Evolutionary conservation across 257 asterid genomes (phyloP), one percentile per base, ranked within the genome.

Genomic region (Echium plantagineum): DNA sequence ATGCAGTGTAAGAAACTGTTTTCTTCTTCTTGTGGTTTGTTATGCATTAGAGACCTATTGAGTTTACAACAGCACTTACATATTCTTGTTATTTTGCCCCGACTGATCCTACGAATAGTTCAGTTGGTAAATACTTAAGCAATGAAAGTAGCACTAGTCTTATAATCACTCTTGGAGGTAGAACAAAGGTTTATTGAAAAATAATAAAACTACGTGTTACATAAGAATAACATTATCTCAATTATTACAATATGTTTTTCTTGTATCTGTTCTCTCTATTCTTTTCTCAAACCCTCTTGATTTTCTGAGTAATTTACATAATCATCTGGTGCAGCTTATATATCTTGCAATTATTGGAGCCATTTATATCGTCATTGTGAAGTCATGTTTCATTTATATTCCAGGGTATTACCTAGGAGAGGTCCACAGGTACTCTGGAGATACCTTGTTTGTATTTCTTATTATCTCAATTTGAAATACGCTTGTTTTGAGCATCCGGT

Each of bases 361-460:
- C 67, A 86, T 86, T 48, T 88, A 82, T 83, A 88, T 79, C 80
- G 56, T 86, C 59, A 74, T 89, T 67, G 77, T 75, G 69, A 68
- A 55, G 20, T 74, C 97, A 59, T 80, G 84, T 66, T 91, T 91
- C 80, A 48, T 56, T 72, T 86, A 88, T 85, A 83, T 91, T 72
- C 98, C 98, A 22, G 97, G 95, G 63, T 83, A 84, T 77, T 91
- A 91, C 65, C 59, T 91, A 52, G 74, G 95, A 81, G 94, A 63
- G 70, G 75, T 66, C 46, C 98, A 91, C 89, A 91, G 95, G 98
- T 91, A 77, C 55, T 17, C 31, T 19, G 19, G 64, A 42, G 59
- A 35, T 8, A 9, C 21, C 12, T 17, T 3, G 24, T 52, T 35
- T 22, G n/a, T 12, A 35, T 60, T 63, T 57, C 38, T 56, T 42